Evolutionary conservation across 805 yeast species (phyloP), one percentile per base, ranked within the genome.

Genomic region (Saccharomyces kudriavzevii): DNA sequence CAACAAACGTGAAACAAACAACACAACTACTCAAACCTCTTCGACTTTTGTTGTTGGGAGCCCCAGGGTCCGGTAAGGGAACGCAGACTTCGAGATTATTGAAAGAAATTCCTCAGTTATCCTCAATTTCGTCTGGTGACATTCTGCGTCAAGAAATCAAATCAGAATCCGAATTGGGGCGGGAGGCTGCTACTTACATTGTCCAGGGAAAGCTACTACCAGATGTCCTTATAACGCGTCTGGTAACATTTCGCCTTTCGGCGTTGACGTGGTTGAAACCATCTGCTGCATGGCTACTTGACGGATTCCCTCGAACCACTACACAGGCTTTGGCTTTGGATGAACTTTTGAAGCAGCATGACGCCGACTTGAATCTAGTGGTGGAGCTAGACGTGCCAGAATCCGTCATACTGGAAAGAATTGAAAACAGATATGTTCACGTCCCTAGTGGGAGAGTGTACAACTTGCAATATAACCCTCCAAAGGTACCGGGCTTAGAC

Each of bases 21-120:
- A 35, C 22, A 35, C 24, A 20, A n/a, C 24, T 35, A 6, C 43
- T 47, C 20, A 59, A 52, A 2, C 84, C 91, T 1, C 66, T 86
- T 17, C 74, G 97, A 61, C 69, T 89, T 40, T 75, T 91, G 27
- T 74, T 91, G 8, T 72, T 92, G 26, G 97, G 97, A 2, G 96
- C 97, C 0, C 98, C 98, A 0, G 98, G 98, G 0, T 79, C 96
- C 0, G 98, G 98, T 0, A 91, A 91, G 66, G 97, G 97, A 1
- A 91, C 98, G 0, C 87, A 86, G 59, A 86, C 96, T 0, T 71
- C 85, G 2, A 76, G 83, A 55, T 73, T 91, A 4, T 67, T 85
- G 54, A 77, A 79, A 50, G 69, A 72, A 45, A 77, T 83, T 54
- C 78, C 85, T 1, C 61, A 65, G 4, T 68, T 91, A 24, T 67